A percentile compares a stretch with the other conserved stretches of the same genome.
These are phyloP conservation scores for Areca catechu DNA, from an alignment of 176 grass and related monocot species.

Conservation along the genomic window DNA sequence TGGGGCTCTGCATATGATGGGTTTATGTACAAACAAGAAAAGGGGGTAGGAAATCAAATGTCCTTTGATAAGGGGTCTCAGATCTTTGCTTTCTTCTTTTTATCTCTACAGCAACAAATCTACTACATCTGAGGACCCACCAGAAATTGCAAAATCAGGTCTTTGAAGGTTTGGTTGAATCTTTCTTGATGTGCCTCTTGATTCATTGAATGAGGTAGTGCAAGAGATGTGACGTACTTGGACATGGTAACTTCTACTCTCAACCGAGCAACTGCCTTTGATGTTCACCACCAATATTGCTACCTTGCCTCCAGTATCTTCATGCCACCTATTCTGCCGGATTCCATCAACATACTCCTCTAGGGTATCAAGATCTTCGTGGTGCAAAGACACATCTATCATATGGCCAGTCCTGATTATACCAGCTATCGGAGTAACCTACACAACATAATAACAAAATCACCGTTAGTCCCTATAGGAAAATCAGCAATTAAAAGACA, in stretches of 20 bases:
- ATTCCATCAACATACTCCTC: constrained; percentile 22
- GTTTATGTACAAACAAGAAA: no score
- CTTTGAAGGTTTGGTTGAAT: no score
- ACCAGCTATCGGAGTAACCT: constrained; percentile 62
- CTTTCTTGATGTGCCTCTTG: constrained; percentile 6
- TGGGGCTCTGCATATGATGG: no score
- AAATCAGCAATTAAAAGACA: no score
- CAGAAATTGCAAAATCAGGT: no score
- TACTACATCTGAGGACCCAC: no score
- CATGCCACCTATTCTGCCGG: constrained; percentile 19
- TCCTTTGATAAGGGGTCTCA: no score
- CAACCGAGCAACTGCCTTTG: constrained; percentile 32
- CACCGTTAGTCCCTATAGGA: no score
- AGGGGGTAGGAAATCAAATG: no score
- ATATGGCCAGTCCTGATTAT: constrained; percentile 55
- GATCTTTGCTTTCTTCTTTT: no score
- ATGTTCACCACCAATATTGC: constrained; percentile 30
- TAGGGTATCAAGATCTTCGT: constrained; percentile 14
- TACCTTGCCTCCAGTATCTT: constrained; percentile 30
- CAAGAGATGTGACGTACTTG: constrained; percentile 26
- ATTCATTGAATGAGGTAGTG: constrained; percentile 22
- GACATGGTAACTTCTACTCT: constrained; percentile 26
- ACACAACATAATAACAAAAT: background rate
- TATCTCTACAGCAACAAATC: no score
- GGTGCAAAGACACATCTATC: constrained; percentile 43